Percentiles rank a stretch among this genome's conserved stretches.
Evolutionary conservation across 2,329 filamentous ascomycete species (phyloP).

Genomic region (Colletotrichum eremochloae): DNA sequence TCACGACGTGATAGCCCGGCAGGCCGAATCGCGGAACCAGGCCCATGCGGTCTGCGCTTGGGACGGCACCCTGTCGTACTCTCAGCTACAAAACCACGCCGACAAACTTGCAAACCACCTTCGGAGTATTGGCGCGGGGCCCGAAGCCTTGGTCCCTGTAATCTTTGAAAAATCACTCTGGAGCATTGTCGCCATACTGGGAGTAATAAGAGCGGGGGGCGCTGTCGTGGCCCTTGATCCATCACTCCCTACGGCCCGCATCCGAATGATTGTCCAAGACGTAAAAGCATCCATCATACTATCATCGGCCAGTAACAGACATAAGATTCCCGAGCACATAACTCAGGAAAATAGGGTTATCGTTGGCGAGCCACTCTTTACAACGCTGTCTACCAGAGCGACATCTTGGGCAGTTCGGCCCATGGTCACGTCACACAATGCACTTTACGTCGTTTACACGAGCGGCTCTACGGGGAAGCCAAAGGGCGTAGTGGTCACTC

Average conservation of each 20-base stretch:
- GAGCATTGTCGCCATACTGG: constrained; percentile 28
- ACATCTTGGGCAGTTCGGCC: rapidly evolving
- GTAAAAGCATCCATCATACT: constrained; percentile 16
- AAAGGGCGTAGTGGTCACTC: constrained; percentile 33
- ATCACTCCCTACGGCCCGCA: constrained; percentile 3
- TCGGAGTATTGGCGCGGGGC: constrained; percentile 39
- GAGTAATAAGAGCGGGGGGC: constrained; percentile 23
- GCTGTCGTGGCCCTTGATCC: constrained; percentile 31
- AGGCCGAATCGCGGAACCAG: not conserved
- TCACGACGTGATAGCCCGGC: not conserved
- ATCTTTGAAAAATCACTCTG: constrained; percentile 36
- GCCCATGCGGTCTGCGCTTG: constrained; percentile 23
- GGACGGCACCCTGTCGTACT: constrained; percentile 26
- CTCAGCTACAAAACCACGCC: not conserved
- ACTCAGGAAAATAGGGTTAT: not conserved
- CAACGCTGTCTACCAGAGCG: not conserved
- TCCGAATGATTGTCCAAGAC: constrained; percentile 24
- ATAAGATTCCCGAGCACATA: not conserved
- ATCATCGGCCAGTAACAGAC: not conserved
- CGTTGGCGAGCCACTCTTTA: not conserved
- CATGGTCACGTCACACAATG: not conserved
- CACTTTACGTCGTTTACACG: constrained; percentile 26
- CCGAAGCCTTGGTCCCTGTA: constrained; percentile 33
- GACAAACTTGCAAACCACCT: not conserved
- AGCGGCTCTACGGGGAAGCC: constrained; percentile 37